Percentiles rank a stretch among this genome's conserved stretches.
Evolutionary conservation across 2,329 filamentous ascomycete genomes (phyloP).

Genomic region (Paraphoma chrysanthemicola): DNA sequence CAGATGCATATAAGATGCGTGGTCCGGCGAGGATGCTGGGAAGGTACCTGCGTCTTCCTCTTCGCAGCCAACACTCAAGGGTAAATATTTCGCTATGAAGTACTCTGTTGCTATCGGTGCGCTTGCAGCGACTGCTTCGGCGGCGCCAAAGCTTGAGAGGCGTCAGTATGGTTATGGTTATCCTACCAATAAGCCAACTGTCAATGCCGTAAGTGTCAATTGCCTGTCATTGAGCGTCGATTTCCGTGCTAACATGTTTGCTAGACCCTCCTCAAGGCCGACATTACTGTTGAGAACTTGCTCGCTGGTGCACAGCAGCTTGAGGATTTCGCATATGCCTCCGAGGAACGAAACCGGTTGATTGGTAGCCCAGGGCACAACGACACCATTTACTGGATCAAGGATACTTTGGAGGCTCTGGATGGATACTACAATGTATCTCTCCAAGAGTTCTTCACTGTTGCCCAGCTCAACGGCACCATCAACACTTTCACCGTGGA

Average conservation of each 20-base stretch:
- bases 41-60: not conserved
- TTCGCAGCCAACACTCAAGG: not conserved
- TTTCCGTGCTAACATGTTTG: constrained; percentile 8
- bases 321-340: constrained; percentile 48
- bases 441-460: constrained; percentile 34
- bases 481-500: constrained; percentile 29
- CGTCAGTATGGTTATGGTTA: constrained; percentile 19
- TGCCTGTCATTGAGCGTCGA: no score
- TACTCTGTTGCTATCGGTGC: constrained; percentile 27
- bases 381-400: constrained; percentile 49
- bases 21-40: not conserved
- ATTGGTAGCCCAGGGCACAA: constrained; percentile 49
- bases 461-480: constrained; percentile 28
- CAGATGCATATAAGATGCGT: not conserved
- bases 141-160: constrained; percentile 15
- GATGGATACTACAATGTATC: constrained; percentile 48
- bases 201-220: constrained; percentile 25
- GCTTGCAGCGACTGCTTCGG: constrained; percentile 26
- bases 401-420: constrained; percentile 34
- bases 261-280: constrained; percentile 36
- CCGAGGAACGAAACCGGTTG: constrained; percentile 45
- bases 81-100: constrained; percentile 20
- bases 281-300: constrained; percentile 35
- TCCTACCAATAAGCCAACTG: constrained; percentile 22
- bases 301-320: constrained; percentile 39